Conservation (phyloP, 2,329 filamentous ascomycete species). For the Volutella citrinella region DNA sequence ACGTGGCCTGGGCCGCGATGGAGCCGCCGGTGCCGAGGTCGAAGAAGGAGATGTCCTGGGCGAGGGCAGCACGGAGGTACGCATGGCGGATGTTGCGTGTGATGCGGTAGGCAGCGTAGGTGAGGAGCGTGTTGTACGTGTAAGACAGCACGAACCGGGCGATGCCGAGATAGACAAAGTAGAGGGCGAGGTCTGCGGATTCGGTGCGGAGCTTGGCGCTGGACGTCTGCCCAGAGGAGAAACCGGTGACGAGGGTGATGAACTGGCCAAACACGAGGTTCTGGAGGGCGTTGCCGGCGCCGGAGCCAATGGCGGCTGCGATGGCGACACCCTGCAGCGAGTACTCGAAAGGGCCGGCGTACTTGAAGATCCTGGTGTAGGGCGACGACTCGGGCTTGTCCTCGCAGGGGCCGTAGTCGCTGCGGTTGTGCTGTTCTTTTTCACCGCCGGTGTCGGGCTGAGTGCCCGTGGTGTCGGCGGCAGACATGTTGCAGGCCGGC, state of each 20-base stretch:
- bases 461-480: no score
- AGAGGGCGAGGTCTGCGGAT: constrained; percentile 30
- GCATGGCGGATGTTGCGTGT: constrained; percentile 43
- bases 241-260: constrained; percentile 22
- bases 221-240: constrained; percentile 3
- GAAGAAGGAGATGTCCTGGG: constrained; percentile 43
- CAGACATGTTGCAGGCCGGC: no score
- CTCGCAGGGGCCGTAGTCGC: no score
- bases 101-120: constrained; percentile 45
- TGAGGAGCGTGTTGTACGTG: constrained; percentile 37
- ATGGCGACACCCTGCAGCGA: constrained; percentile 21
- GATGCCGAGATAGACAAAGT: constrained; percentile 56
- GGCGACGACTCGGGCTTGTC: no score
- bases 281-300: constrained; percentile 25
- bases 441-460: no score
- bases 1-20: constrained; percentile 28
- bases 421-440: no score
- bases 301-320: constrained; percentile 22
- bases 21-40: constrained; percentile 37
- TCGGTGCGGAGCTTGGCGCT: constrained; percentile 18
- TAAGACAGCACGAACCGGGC: constrained; percentile 48
- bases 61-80: constrained; percentile 46
- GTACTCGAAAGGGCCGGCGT: constrained; percentile 18
- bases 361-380: constrained; percentile 25
- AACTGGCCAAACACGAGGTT: constrained; percentile 28